A percentile compares a stretch with the other conserved stretches of the same genome.
Evolutionary conservation across 2,329 filamentous ascomycete genomes (phyloP).

Genomic region (Chrysoporthe cubensis): DNA sequence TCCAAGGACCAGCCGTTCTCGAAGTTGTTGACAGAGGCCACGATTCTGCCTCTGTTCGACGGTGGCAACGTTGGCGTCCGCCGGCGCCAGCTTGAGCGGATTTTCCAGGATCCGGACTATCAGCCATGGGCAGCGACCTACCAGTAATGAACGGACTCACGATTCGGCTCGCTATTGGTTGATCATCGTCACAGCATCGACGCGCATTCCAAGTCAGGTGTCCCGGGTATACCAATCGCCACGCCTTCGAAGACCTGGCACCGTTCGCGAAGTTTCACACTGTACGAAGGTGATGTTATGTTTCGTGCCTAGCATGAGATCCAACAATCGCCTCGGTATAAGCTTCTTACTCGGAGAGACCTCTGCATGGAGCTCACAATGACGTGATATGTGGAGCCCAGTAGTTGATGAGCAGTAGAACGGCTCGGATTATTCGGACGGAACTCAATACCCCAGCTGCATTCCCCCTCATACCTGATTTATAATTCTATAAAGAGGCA

Average conservation of each 20-base stretch:
- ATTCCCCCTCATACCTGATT: neutral
- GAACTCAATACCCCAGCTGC: neutral
- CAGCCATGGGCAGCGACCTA: slow-evolving; percentile 48
- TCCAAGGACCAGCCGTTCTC: slow-evolving; percentile 46
- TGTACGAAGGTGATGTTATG: too few relatives aligned
- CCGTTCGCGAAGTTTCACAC: too few relatives aligned
- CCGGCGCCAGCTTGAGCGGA: slow-evolving; percentile 50
- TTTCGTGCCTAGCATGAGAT: too few relatives aligned
- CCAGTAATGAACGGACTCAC: neutral
- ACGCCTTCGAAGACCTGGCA: too few relatives aligned
- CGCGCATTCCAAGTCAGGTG: too few relatives aligned
- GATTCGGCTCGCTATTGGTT: too few relatives aligned
- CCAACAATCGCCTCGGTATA: too few relatives aligned
- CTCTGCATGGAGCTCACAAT: too few relatives aligned
- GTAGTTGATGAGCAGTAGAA: neutral
- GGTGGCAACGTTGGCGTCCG: slow-evolving; percentile 58
- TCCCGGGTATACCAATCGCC: too few relatives aligned
- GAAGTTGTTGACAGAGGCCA: slow-evolving; percentile 48
- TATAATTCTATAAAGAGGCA: neutral
- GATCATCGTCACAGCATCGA: too few relatives aligned
- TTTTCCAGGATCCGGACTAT: slow-evolving; percentile 49
- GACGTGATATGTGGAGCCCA: neutral
- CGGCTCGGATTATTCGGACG: neutral
- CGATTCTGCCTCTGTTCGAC: slow-evolving; percentile 55
- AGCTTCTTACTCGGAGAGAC: too few relatives aligned